These are phyloP conservation scores for Rossbeevera mucosa DNA, from an alignment of 768 basidiomycete genomes.

Conservation along the genomic window DNA sequence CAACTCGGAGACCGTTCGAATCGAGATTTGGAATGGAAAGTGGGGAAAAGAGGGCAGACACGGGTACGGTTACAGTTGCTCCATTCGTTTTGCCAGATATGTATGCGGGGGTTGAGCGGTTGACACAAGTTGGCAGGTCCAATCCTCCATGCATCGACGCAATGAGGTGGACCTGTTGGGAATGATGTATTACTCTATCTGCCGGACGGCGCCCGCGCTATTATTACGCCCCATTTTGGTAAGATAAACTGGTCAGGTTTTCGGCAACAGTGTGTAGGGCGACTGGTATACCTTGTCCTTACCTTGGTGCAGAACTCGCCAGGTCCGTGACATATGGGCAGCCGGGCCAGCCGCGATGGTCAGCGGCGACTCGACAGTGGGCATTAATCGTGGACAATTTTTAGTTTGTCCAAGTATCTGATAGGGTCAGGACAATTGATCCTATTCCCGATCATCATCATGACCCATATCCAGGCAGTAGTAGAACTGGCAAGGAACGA, in stretches of 20 bases:
- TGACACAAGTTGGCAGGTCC: not conserved
- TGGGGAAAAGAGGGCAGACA: not conserved
- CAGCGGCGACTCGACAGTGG: not conserved
- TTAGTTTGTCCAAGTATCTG: not conserved
- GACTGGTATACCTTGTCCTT: not conserved
- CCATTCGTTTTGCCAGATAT: not conserved
- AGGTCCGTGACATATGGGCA: not conserved
- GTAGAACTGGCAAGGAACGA: not conserved
- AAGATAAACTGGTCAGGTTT: not conserved
- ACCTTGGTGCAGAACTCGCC: not conserved
- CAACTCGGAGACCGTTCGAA: not conserved
- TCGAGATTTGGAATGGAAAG: not conserved
- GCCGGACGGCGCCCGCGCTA: not conserved
- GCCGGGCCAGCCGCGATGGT: not conserved
- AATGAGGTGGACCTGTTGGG: too few species aligned
- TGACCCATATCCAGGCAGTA: not conserved
- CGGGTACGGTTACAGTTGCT: not conserved
- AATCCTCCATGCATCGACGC: too few species aligned
- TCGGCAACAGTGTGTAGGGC: not conserved
- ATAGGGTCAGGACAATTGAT: not conserved
- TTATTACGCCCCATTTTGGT: too few species aligned
- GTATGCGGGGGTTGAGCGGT: not conserved
- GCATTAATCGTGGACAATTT: not conserved
- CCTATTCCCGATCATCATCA: not conserved
- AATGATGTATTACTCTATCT: not conserved